Conservation (phyloP, 2,329 filamentous ascomycete genomes). For the Aspergillus caelatus region DNA sequence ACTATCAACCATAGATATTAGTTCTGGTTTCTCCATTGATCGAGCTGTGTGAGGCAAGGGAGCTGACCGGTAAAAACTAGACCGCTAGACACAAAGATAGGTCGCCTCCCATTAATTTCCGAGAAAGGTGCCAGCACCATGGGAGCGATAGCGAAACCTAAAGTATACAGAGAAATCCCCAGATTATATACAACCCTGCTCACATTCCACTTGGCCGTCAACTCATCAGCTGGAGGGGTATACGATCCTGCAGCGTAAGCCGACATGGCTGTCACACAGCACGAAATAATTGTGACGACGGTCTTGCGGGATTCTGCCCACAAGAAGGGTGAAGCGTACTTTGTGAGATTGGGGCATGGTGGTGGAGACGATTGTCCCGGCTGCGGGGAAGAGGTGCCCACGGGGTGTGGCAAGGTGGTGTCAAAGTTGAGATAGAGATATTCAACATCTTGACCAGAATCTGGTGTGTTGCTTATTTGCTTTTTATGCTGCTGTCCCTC, state of each 20-base stretch:
- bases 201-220: slow-evolving; percentile 66
- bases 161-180: slow-evolving; percentile 78
- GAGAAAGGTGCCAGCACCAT: slow-evolving; percentile 85
- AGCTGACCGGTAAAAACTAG: slow-evolving; percentile 61
- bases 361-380: slow-evolving; percentile 45
- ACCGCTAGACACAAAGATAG: slow-evolving; percentile 75
- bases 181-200: slow-evolving; percentile 64
- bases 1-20: slow-evolving; percentile 23
- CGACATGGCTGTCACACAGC: slow-evolving; percentile 71
- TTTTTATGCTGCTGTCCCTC: not conserved
- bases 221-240: slow-evolving; percentile 67
- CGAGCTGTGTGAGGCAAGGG: not conserved
- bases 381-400: slow-evolving; percentile 29
- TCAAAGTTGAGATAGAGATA: slow-evolving; percentile 64
- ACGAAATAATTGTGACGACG: slow-evolving; percentile 70
- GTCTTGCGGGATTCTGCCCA: slow-evolving; percentile 71
- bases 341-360: slow-evolving; percentile 64
- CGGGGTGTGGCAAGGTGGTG: slow-evolving; percentile 54
- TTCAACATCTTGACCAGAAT: slow-evolving; percentile 39
- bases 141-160: slow-evolving; percentile 78
- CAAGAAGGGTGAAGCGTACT: slow-evolving; percentile 68
- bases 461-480: not conserved
- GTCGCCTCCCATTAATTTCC: slow-evolving; percentile 81
- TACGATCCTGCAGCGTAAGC: slow-evolving; percentile 81
- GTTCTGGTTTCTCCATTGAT: not conserved